Conservation (phyloP, 2,329 filamentous ascomycete genomes). For the Epichloe gansuensis region DNA sequence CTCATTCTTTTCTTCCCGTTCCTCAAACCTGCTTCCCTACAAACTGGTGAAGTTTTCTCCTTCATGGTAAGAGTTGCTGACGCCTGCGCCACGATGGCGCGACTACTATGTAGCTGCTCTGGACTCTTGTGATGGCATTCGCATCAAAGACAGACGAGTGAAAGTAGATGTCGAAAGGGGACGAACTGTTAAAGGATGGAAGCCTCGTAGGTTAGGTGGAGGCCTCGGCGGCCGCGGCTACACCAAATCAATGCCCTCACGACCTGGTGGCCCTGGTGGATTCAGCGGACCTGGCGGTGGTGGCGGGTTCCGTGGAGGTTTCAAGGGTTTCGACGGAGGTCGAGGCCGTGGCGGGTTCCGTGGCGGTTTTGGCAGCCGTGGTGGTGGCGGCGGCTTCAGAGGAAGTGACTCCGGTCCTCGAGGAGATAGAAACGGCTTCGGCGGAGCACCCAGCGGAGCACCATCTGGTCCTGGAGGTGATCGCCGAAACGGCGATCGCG, state of each 20-base stretch:
- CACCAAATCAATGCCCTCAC: constrained; percentile 65
- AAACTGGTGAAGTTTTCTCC: constrained; percentile 6
- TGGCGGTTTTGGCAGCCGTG: constrained; percentile 34
- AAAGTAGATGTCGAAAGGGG: constrained; percentile 95
- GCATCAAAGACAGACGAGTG: constrained; percentile 83
- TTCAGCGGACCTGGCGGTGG: constrained; percentile 42
- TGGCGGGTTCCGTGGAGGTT: constrained; percentile 33
- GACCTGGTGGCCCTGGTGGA: constrained; percentile 53
- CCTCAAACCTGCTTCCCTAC: not conserved
- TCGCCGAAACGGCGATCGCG: constrained; percentile 28
- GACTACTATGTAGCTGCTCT: constrained; percentile 67
- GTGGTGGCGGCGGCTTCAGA: constrained; percentile 42
- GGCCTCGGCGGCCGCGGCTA: constrained; percentile 88
- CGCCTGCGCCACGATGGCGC: constrained; percentile 45
- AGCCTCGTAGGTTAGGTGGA: constrained; percentile 80
- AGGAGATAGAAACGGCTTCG: constrained; percentile 33
- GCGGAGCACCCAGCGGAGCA: constrained; percentile 39
- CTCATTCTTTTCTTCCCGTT: constrained; percentile 10
- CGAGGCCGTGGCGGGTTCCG: constrained; percentile 31
- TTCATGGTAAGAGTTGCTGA: constrained; percentile 54
- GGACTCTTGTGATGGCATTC: constrained; percentile 72
- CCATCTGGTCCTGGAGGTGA: constrained; percentile 47
- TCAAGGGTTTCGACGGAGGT: constrained; percentile 33
- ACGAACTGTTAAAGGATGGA: constrained; percentile 87
- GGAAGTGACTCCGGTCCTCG: constrained; percentile 26